A percentile compares a stretch with the other conserved stretches of the same genome.
Conservation (phyloP, 331 rosid species). For the Quercus tomentella region DNA sequence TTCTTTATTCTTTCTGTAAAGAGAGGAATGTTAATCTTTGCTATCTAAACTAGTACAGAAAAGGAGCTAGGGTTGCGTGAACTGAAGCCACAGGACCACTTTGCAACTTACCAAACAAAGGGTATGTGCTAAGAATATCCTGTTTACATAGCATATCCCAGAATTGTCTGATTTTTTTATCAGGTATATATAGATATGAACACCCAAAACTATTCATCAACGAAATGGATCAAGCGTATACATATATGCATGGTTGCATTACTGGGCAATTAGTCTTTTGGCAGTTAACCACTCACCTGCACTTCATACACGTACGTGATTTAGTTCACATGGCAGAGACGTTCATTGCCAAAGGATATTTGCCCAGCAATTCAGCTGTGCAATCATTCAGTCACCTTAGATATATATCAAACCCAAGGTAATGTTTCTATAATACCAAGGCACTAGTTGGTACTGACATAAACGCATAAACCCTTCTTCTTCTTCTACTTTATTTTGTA, state of each 20-base stretch:
- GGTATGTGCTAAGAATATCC: constrained; percentile 57
- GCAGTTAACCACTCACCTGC: constrained; percentile 33
- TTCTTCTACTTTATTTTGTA: too few species aligned
- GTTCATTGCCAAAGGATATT: constrained; percentile 80
- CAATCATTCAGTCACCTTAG: background rate
- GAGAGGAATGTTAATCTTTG: background rate
- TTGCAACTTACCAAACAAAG: constrained; percentile 7
- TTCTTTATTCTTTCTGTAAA: background rate
- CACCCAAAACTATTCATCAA: constrained; percentile 4
- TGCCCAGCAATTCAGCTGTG: constrained; percentile 65
- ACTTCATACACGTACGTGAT: background rate
- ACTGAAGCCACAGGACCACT: constrained; percentile 23
- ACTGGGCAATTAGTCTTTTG: constrained; percentile 72
- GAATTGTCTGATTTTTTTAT: background rate
- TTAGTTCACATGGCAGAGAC: background rate
- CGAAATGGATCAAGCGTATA: constrained; percentile 1
- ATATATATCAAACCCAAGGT: background rate
- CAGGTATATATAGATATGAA: constrained; percentile 15
- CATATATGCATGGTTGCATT: constrained; percentile 34
- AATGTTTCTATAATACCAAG: background rate
- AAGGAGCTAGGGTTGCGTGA: constrained; percentile 10
- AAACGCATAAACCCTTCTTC: too few species aligned
- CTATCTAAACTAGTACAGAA: background rate
- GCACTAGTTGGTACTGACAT: too few species aligned
- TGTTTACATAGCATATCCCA: background rate